Conservation (phyloP, 2,329 filamentous ascomycete species). For the Epichloe festucae region DNA sequence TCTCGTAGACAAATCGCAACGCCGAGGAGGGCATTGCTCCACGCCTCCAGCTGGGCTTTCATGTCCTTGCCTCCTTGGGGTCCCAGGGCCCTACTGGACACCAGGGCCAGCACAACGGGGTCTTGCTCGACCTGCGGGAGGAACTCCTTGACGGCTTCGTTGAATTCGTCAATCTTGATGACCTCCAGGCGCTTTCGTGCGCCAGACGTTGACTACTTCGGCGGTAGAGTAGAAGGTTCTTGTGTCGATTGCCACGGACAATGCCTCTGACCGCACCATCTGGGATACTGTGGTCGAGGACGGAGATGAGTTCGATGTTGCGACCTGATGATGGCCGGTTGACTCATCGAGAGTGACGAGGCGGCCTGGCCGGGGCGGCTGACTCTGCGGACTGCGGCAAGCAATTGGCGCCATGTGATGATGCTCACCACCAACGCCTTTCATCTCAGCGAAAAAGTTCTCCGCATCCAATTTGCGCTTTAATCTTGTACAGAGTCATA, state of each 20-base stretch:
- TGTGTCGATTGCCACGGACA: not conserved
- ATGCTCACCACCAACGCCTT: too few relatives aligned
- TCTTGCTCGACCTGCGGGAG: conserved; percentile 8
- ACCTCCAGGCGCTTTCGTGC: conserved; percentile 9
- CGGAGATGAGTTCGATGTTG: too few relatives aligned
- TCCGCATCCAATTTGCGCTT: too few relatives aligned
- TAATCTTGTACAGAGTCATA: too few relatives aligned
- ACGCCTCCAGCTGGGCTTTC: conserved; percentile 4
- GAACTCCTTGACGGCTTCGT: conserved; percentile 7
- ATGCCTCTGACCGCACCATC: not conserved
- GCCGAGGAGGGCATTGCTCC: conserved; percentile 9
- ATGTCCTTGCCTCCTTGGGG: conserved; percentile 8
- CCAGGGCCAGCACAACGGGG: conserved; percentile 6
- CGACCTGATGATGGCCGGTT: too few relatives aligned
- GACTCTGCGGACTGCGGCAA: too few relatives aligned
- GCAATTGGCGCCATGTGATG: too few relatives aligned
- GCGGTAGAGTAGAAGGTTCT: not conserved
- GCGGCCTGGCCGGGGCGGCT: too few relatives aligned
- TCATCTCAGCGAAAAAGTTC: too few relatives aligned
- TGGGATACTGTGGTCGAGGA: too few relatives aligned
- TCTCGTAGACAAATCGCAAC: conserved; percentile 11
- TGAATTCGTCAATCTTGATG: conserved; percentile 9
- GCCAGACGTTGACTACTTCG: conserved; percentile 6
- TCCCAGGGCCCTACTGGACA: not conserved
- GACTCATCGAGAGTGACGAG: too few relatives aligned